Conservation (phyloP, 192 early-diverging fungal species). For the Coemansia sp. region DNA sequence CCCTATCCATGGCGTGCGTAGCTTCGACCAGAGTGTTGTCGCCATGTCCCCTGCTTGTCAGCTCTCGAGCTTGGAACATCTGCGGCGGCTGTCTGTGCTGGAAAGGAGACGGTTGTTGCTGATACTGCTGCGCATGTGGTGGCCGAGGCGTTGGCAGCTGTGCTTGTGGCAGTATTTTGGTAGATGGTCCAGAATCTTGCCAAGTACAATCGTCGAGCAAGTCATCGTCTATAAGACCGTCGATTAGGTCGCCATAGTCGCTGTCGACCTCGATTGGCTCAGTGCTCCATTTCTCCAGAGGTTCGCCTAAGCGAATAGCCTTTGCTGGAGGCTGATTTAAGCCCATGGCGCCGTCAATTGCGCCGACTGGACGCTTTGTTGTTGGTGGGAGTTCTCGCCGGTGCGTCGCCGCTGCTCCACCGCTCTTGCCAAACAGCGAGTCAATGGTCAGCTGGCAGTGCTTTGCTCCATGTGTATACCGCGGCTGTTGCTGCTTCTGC, state of each 20-base stretch:
- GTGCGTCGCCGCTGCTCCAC: not conserved
- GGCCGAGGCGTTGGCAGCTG: not conserved
- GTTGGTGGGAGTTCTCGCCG: not conserved
- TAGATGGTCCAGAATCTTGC: not conserved
- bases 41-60: constrained; percentile 27
- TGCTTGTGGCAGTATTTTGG: not conserved
- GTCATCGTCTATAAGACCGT: constrained; percentile 20
- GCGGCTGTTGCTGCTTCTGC: constrained; percentile 4
- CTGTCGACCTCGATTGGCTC: constrained; percentile 29
- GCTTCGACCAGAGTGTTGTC: constrained; percentile 45
- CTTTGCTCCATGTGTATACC: constrained; percentile 11
- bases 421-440: constrained; percentile 25
- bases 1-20: constrained; percentile 30
- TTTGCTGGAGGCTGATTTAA: constrained; percentile 22
- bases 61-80: constrained; percentile 25
- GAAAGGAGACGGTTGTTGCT: not conserved
- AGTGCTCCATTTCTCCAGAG: constrained; percentile 1
- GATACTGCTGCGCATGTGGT: not conserved
- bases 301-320: not conserved
- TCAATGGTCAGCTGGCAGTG: constrained; percentile 38
- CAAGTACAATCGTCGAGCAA: constrained; percentile 3
- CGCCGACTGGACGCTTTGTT: constrained; percentile 6
- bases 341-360: not conserved
- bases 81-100: not conserved
- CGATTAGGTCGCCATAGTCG: constrained; percentile 29